Base-by-base conservation (phyloP, 179 eudicot species). In the Patellifolia procumbens region DNA sequence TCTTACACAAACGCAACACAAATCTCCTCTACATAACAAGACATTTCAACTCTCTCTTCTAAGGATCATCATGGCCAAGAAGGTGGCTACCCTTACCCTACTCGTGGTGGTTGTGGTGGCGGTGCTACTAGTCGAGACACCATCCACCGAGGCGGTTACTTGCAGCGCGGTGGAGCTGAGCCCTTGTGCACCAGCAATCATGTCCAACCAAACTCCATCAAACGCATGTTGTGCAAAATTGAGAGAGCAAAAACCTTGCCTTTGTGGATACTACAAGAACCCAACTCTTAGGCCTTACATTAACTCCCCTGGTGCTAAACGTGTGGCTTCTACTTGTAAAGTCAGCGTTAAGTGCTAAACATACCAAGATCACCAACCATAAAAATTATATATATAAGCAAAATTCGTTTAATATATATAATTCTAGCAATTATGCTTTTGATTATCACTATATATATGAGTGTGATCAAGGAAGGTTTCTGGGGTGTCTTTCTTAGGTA, bases 241-340 rank as follows among this genome's bases (percentile, higher is more conserved):
- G 65, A 83, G 42, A 52, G 79, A 81, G 76, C 97, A 91, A 68
- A 61, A 48, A 76, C 87, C 92, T 0, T 91, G 97, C 78, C 82
- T 89, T 20, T 91, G 96, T 79, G 80, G 75, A 15, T 89, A 88
- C 67, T 63, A 69, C 9, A 84, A 61, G 39, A 79, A 88, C 69
- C 97, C 97, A 0, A 71, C 24, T 22, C 70, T 87, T 39, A 78
- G 48, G 72, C 70, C 55, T 55, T 84, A 84, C 65, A 70, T 89
- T 8, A 79, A 78, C 75, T 86, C 90, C 20, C 88, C 88, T 52
- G 84, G 79, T 2, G 85, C 91, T 73, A 80, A 53, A 60, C 86
- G 66, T 70, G 84, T 90, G 0, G 83, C 86, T 48, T 8, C 65
- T 24, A 24, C 82, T 22, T 90, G 96, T 48, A 74, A 79, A 24